Base-by-base conservation (phyloP, 2,329 filamentous ascomycete species). In the Curvularia eragrostidis region DNA sequence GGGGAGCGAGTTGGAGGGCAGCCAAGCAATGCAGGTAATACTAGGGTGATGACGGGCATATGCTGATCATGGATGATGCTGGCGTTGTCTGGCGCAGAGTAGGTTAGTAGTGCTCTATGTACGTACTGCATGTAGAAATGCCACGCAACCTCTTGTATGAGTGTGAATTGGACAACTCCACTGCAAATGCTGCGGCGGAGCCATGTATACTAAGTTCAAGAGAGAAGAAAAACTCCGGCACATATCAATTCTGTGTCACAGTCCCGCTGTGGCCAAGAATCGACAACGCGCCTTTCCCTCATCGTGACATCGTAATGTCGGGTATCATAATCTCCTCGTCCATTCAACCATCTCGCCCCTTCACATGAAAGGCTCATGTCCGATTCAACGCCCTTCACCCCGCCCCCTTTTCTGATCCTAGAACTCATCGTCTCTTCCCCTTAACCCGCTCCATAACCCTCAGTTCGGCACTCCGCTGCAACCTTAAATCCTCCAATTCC, bases 391-490 rank as follows among this genome's bases (percentile, higher is more conserved):
- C 9, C 28, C 28, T 30, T 30, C 28, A 30, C 8, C 2, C 28
- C 28, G 1, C 8, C 10, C 8, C 10, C 8, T 12, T 30, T 3
- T 15, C 13, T 13, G 24, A n/a, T 42, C 21, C 24, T 21, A n/a
- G 12, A 24, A 34, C 43, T 47, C 57, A 58, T 52, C 58, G 61
- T 64, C 75, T 76, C 58, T 66, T 74, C 54, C 63, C 68, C 59
- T 73, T 76, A 56, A 79, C 72, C 66, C 74, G 76, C 61, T 78
- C 75, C 65, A 78, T 69, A 34, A 82, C 75, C 68, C 77, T 77
- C 56, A 79, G 62, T 69, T 83, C 81, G 52, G 79, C 76, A 47
- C 73, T 72, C 65, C 81, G 75, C 72, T 81, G 76, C 58, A 80
- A 74, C 52, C 72, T 74, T 69, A 82, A 62, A 44, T 76, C 71